Evolutionary conservation across 345 rosid species (phyloP), one percentile per base, ranked within the genome.

Genomic region (Arabis hirsuta): DNA sequence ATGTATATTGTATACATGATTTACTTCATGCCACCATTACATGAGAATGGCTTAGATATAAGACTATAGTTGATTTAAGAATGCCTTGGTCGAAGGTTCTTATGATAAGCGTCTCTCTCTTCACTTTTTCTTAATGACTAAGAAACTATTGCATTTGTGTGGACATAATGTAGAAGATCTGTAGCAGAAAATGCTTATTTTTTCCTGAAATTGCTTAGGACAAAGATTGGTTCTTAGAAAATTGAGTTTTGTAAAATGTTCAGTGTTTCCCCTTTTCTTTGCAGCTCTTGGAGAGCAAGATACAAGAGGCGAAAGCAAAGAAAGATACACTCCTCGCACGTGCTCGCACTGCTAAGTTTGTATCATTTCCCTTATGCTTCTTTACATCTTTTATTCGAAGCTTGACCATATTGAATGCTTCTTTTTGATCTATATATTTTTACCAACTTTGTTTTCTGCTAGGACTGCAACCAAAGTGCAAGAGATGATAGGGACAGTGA

Each of bases 261-360:
- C 55, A 36, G 32, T 27, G 11, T 24, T 63, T 14, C 11, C 38
- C 55, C 27, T 63, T 63, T 62, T 58, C 72, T 51, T 53, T 81
- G 73, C 80, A 95, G 98, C 89, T 95, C 73, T 73, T 95, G 82
- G 99, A 95, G 86, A 91, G 99, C 88, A 95, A 91, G 84, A 95
- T 95, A 78, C 96, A 91, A 65, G 99, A 95, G 79, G 99, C 99
- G 57, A 90, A 67, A 82, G 88, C 99, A 46, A 95, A 95, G 87
- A 95, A 91, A 85, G 99, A 91, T 78, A 91, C 98, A 38, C 78
- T 91, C 74, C 91, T 88, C 81, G 99, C 99, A 60, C 96, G 71
- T 31, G 73, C 76, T 74, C 74, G 78, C 20, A 77, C 80, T 41
- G 80, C 80, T 9, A 77, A 77, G 80, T 77, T 32, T 71, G 80